Evolutionary conservation across 108 stramenopile species (phyloP).

Genomic region (Mediolabrus comicus): DNA sequence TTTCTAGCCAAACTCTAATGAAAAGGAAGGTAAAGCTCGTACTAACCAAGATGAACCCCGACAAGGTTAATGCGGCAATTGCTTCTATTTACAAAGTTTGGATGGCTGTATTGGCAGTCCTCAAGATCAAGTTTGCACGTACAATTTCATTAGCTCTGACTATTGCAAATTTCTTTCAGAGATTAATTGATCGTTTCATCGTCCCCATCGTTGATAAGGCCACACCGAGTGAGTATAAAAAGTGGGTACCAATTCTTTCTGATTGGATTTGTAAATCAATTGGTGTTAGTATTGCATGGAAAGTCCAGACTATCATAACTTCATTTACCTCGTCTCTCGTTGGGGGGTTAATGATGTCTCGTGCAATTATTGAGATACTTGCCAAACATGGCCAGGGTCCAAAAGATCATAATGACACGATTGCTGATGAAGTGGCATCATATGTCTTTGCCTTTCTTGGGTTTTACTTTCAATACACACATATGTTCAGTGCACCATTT

Average conservation of each 20-base stretch:
- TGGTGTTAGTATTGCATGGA: constrained; percentile 92
- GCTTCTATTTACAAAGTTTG: constrained; percentile 72
- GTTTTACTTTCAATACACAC: constrained; percentile 78
- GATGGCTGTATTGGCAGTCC: constrained; percentile 88
- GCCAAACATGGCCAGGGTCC: constrained; percentile 51
- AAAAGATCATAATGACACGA: constrained; percentile 68
- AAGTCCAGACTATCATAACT: constrained; percentile 82
- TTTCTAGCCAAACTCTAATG: constrained; percentile 63
- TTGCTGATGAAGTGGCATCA: constrained; percentile 79
- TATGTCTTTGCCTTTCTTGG: constrained; percentile 85
- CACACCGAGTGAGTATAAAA: constrained; percentile 82
- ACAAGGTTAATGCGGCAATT: constrained; percentile 74
- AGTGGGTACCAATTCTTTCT: constrained; percentile 74
- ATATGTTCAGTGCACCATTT: constrained; percentile 80
- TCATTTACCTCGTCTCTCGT: constrained; percentile 86
- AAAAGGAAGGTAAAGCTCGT: constrained; percentile 85
- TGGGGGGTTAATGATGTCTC: constrained; percentile 89
- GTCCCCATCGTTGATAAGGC: constrained; percentile 62
- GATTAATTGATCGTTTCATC: constrained; percentile 61
- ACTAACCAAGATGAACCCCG: constrained; percentile 85
- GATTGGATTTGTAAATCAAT: constrained; percentile 73
- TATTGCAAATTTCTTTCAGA: constrained; percentile 79
- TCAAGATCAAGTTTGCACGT: constrained; percentile 86
- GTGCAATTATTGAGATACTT: constrained; percentile 55
- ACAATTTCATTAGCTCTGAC: constrained; percentile 84